A percentile compares a stretch with the other conserved stretches of the same genome.
Evolutionary conservation across 2,329 filamentous ascomycete genomes (phyloP).

Genomic region (Colletotrichum orbiculare): DNA sequence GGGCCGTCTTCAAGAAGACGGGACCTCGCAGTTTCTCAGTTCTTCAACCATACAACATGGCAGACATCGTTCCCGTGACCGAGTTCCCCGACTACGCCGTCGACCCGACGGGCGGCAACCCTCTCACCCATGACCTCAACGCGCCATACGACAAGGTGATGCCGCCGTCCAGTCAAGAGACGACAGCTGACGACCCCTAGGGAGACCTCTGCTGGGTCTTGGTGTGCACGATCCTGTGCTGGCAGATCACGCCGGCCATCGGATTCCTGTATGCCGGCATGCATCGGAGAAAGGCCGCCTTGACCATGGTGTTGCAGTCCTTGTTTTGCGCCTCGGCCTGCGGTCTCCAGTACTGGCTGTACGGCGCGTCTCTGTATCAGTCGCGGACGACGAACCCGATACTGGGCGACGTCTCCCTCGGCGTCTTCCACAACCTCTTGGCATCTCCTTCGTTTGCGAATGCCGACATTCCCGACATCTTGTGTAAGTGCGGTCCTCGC

Average conservation of each 20-base stretch:
- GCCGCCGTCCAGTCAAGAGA: not conserved
- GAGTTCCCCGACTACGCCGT: slow-evolving; percentile 56
- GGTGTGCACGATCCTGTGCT: slow-evolving; percentile 49
- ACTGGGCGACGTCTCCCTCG: slow-evolving; percentile 49
- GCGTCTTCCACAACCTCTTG: slow-evolving; percentile 49
- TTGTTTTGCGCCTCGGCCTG: slow-evolving; percentile 57
- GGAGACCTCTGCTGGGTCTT: slow-evolving; percentile 58
- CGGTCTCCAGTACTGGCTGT: slow-evolving; percentile 60
- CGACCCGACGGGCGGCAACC: slow-evolving; percentile 54
- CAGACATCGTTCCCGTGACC: slow-evolving; percentile 36
- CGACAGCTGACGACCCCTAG: slow-evolving; percentile 26
- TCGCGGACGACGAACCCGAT: slow-evolving; percentile 49
- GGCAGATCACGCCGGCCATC: slow-evolving; percentile 53
- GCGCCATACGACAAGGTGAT: slow-evolving; percentile 55
- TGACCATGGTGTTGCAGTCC: slow-evolving; percentile 60
- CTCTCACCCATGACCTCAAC: slow-evolving; percentile 56
- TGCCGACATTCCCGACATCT: slow-evolving; percentile 49
- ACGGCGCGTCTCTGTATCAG: slow-evolving; percentile 57
- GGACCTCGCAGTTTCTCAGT: not conserved
- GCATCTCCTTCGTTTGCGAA: slow-evolving; percentile 51
- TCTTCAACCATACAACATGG: slow-evolving; percentile 12
- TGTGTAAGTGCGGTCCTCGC: slow-evolving; percentile 37
- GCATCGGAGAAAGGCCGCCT: slow-evolving; percentile 49
- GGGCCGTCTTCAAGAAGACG: not conserved
- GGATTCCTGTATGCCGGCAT: slow-evolving; percentile 53